Percentiles rank a stretch among this genome's conserved stretches.
These are phyloP conservation scores for Cryoendolithus antarcticus DNA, from an alignment of 2,329 filamentous ascomycete species.

Conservation along the genomic window DNA sequence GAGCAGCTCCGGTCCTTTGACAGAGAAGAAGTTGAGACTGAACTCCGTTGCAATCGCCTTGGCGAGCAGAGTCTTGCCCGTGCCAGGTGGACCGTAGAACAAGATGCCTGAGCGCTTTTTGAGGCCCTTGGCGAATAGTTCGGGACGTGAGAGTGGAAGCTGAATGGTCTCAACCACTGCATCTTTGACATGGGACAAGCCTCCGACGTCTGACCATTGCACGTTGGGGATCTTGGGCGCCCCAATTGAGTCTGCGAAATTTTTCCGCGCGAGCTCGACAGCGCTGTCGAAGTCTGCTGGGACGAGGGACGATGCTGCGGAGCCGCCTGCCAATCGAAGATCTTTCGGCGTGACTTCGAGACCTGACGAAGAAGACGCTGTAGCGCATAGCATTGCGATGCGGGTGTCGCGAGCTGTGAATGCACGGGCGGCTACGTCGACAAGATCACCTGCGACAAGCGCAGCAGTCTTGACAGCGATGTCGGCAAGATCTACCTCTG, in stretches of 20 bases:
- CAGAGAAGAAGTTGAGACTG: constrained; percentile 86
- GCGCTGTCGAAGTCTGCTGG: constrained; percentile 81
- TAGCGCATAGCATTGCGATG: constrained; percentile 50
- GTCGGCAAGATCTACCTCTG: constrained; percentile 69
- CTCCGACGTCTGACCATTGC: constrained; percentile 90
- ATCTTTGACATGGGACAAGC: constrained; percentile 85
- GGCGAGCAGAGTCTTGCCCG: constrained; percentile 82
- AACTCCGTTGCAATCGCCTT: constrained; percentile 92
- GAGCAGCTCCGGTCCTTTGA: constrained; percentile 81
- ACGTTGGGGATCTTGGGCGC: constrained; percentile 97
- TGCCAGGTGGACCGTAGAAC: constrained; percentile 84
- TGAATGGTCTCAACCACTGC: constrained; percentile 97
- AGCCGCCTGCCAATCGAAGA: constrained; percentile 76
- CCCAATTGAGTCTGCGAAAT: constrained; percentile 94
- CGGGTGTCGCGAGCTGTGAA: constrained; percentile 63
- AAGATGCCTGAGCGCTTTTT: constrained; percentile 92
- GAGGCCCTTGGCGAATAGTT: constrained; percentile 93
- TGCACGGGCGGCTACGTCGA: constrained; percentile 88
- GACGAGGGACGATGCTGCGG: constrained; percentile 63
- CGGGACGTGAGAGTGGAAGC: constrained; percentile 76
- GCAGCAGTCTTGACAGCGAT: constrained; percentile 93
- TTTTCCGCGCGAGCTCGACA: constrained; percentile 90
- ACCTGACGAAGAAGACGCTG: constrained; percentile 4
- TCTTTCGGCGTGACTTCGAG: constrained; percentile 52
- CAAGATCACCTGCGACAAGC: constrained; percentile 77